phyloP scores from a whole-genome alignment of 257 asterid genomes.

The Vinca minor region DNA sequence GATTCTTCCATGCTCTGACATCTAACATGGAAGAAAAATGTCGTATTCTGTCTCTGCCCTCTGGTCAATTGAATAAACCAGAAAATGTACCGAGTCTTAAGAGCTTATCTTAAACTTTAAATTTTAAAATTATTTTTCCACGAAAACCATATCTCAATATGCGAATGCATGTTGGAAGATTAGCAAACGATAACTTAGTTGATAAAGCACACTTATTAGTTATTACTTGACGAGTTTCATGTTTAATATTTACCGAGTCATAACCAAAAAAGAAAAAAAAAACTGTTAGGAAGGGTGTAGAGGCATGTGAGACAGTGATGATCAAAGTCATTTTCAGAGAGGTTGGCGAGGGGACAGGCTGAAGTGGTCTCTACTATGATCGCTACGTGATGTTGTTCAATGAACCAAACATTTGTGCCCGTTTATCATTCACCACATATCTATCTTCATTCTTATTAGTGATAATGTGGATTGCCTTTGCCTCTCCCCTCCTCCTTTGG shows the following conservation, averaged over 20 bases:
- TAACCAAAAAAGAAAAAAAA: too few species aligned
- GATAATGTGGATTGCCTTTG: background rate
- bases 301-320: constrained; percentile 24
- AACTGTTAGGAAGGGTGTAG: background rate
- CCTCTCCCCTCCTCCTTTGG: background rate
- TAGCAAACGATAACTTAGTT: too few species aligned
- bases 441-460: constrained; percentile 14
- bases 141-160: too few species aligned
- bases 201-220: too few species aligned
- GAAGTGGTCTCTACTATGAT: constrained; percentile 27
- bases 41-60: constrained; percentile 24
- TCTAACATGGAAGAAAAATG: constrained; percentile 17
- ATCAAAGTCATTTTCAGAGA: constrained; percentile 47
- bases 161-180: too few species aligned
- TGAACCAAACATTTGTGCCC: constrained; percentile 25
- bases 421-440: constrained; percentile 35
- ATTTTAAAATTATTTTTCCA: background rate
- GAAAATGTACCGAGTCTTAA: background rate
- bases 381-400: constrained; percentile 21
- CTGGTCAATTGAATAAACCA: constrained; percentile 24
- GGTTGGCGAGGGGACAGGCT: constrained; percentile 45
- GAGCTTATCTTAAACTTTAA: background rate
- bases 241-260: too few species aligned
- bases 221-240: too few species aligned
- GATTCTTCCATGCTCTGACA: constrained; percentile 2